Evolutionary conservation across 2,329 filamentous ascomycete species (phyloP).

Genomic region (Fusarium lyarnte): DNA sequence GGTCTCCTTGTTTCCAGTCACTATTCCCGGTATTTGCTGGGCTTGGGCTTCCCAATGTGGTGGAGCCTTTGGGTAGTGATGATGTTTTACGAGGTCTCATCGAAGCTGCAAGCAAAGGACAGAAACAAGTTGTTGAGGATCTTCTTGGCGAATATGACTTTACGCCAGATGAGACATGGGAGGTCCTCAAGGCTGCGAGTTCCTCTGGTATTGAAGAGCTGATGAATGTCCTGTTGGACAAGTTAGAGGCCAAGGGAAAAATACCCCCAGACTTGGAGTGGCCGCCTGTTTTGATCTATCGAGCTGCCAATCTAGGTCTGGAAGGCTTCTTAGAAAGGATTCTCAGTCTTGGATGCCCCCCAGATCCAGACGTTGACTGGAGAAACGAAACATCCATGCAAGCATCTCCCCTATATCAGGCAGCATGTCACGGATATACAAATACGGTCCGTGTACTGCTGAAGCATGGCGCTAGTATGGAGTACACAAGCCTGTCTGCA

Average conservation of each 20-base stretch:
- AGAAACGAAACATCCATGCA: not conserved
- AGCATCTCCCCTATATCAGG: not conserved
- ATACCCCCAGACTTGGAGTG: not conserved
- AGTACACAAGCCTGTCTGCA: not conserved
- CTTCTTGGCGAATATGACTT: not conserved
- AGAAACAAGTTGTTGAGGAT: not conserved
- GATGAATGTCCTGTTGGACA: not conserved
- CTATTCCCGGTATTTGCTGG: not conserved
- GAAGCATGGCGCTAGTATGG: not conserved
- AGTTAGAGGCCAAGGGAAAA: not conserved
- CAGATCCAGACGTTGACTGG: not conserved
- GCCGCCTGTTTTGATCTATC: not conserved
- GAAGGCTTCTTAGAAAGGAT: not conserved
- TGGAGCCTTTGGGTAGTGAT: not conserved
- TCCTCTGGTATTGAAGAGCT: not conserved
- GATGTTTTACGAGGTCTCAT: not conserved
- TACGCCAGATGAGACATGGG: not conserved
- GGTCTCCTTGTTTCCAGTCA: not conserved
- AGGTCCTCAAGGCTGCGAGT: accelerated
- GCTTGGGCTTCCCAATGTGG: not conserved
- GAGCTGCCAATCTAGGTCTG: not conserved
- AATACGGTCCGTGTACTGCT: not conserved
- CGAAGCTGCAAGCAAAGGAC: not conserved
- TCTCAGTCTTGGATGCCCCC: not conserved
- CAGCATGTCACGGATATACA: not conserved